Base-by-base conservation (phyloP, 371 early-diverging fungal species). In the Mucor piriformis region DNA sequence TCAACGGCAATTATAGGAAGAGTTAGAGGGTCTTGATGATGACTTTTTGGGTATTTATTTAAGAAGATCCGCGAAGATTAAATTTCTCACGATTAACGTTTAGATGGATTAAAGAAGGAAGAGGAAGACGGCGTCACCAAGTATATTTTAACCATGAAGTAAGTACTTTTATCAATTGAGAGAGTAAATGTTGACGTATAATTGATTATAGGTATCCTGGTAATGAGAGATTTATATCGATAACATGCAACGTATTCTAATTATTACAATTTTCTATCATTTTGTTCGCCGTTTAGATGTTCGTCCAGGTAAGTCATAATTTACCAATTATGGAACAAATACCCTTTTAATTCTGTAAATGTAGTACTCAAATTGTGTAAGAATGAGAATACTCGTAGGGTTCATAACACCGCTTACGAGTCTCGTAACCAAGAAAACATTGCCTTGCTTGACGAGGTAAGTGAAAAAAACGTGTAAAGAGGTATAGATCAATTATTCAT, bases 121-220 rank as follows among this genome's bases (percentile, higher is more conserved):
- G 81, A 76, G 29, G 80, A 73, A 15, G 85, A 89, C 58, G 90
- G 87, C 12, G 79, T 79, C 24, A 79, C 76, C 37, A 84, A 85
- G 72, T 90, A 77, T 47, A 64, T 81, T 25, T 79, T 92, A 25
- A 89, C 92, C 8, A 89, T 93, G 83, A 88, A 91, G 78, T 90
- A 88, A 73, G 72, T 25, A 46, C 0, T 21, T 12, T 21, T 24
- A 50, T 3, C 24, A 5, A 15, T 11, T 18, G 20, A 4, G 23
- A 10, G 24, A 11, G 40, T 21, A 8, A 7, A 25, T 18, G 40
- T 27, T 3, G 15, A 6, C 15, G 2, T 23, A 16, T 20, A 34
- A 25, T 20, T 21, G 4, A 25, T 23, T 20, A 37, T 50, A 74
- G 74, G 47, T 74, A 78, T 63, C 78, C 78, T 50, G 78, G 78